These are phyloP conservation scores for Nemania bipapillata DNA, from an alignment of 2,329 filamentous ascomycete genomes.

Conservation along the genomic window DNA sequence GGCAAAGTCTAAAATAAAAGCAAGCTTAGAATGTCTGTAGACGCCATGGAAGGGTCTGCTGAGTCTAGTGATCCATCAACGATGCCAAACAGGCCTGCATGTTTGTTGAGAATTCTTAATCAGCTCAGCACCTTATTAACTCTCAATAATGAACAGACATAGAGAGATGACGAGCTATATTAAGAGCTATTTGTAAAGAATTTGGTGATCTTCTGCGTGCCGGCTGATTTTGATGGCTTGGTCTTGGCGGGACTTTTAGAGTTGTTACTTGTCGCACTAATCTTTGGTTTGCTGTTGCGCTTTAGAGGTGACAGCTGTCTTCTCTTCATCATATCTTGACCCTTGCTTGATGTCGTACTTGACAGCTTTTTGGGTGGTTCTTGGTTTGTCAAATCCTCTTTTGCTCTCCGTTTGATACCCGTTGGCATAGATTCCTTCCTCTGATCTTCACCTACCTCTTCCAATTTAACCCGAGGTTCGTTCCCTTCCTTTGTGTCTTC, in stretches of 20 bases:
- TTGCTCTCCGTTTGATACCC: slow-evolving; percentile 48
- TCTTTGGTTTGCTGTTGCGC: slow-evolving; percentile 46
- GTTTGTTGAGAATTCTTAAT: not conserved
- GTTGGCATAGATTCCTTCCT: not conserved
- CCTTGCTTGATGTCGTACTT: slow-evolving; percentile 29
- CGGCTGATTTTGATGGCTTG: slow-evolving; percentile 46
- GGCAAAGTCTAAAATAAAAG: not conserved
- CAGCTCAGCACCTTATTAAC: not conserved
- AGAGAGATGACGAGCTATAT: not conserved
- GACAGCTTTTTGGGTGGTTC: slow-evolving; percentile 46
- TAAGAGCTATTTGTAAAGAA: slow-evolving; percentile 60
- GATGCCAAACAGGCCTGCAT: no score
- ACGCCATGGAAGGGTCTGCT: not conserved
- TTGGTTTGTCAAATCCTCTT: slow-evolving; percentile 35
- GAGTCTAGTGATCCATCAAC: no score
- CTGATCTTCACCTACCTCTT: slow-evolving; percentile 26
- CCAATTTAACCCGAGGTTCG: slow-evolving; percentile 25
- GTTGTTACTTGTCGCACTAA: slow-evolving; percentile 58
- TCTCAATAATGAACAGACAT: not conserved
- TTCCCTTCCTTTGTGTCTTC: slow-evolving; percentile 17
- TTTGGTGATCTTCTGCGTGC: slow-evolving; percentile 60
- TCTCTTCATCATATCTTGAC: not conserved
- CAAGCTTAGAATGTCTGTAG: not conserved
- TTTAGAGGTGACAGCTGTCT: slow-evolving; percentile 41
- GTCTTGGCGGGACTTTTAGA: slow-evolving; percentile 51